These are phyloP conservation scores for Albugo laibachii DNA, from an alignment of 352 stramenopile genomes.

Conservation along the genomic window DNA sequence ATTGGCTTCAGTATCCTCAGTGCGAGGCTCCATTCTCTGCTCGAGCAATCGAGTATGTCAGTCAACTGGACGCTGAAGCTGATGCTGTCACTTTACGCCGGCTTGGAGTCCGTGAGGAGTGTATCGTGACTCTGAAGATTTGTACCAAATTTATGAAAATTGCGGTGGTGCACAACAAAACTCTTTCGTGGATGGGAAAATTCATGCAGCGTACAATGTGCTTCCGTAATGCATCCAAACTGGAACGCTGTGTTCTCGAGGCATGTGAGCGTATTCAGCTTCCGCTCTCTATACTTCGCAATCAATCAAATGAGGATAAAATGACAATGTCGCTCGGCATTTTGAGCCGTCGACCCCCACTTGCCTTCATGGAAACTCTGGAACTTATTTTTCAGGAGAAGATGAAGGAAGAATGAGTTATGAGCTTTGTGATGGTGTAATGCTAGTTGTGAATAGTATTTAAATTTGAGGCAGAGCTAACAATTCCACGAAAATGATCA, in stretches of 20 bases:
- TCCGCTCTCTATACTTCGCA: slow-evolving; percentile 28
- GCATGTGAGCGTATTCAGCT: slow-evolving; percentile 24
- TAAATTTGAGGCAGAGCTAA: too few relatives aligned
- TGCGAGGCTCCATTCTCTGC: slow-evolving; percentile 30
- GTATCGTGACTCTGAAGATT: slow-evolving; percentile 48
- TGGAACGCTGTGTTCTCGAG: slow-evolving; percentile 25
- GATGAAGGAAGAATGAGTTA: too few relatives aligned
- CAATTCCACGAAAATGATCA: too few relatives aligned
- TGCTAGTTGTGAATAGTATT: too few relatives aligned
- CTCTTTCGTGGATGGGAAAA: slow-evolving; percentile 41
- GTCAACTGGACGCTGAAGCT: slow-evolving; percentile 20
- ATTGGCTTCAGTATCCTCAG: slow-evolving; percentile 67
- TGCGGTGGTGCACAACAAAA: slow-evolving; percentile 20
- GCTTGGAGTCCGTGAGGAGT: slow-evolving; percentile 51
- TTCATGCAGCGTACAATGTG: slow-evolving; percentile 48
- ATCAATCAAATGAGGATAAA: slow-evolving; percentile 42
- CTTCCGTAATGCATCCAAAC: slow-evolving; percentile 35
- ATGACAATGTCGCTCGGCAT: slow-evolving; percentile 23
- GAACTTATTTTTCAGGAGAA: slow-evolving; percentile 11
- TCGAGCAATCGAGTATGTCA: slow-evolving; percentile 26
- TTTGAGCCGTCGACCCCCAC: slow-evolving; percentile 42
- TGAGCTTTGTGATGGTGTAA: too few relatives aligned
- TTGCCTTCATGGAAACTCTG: slow-evolving; percentile 31
- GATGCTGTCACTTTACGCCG: slow-evolving; percentile 27
- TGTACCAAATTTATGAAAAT: slow-evolving; percentile 51